Evolutionary conservation across 495 filamentous ascomycete genomes (phyloP).

Genomic region (Aspergillus leporis): DNA sequence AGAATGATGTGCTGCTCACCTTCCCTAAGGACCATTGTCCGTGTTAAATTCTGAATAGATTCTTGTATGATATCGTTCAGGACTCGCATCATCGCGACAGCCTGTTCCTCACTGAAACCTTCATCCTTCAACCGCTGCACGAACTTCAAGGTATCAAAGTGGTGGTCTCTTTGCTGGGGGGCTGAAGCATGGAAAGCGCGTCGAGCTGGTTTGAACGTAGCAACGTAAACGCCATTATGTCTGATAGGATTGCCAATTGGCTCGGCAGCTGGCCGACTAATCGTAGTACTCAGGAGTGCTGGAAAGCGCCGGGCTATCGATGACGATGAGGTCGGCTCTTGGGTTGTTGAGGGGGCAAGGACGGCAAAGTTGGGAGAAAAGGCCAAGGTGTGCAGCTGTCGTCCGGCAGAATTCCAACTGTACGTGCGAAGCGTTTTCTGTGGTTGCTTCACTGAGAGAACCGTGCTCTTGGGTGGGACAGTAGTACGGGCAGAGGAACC

Average conservation of each 20-base stretch:
- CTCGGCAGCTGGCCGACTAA: conserved; percentile 18
- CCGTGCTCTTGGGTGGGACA: conserved; percentile 30
- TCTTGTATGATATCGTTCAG: conserved; percentile 97
- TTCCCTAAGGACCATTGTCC: conserved; percentile 98
- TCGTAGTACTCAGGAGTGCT: conserved; percentile 5
- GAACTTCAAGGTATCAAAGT: conserved; percentile 98
- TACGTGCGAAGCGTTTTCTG: conserved; percentile 26
- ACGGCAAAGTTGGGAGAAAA: conserved; percentile 20
- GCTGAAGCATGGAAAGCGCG: conserved; percentile 70
- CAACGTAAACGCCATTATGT: conserved; percentile 51
- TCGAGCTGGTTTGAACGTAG: conserved; percentile 41
- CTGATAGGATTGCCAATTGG: conserved; percentile 35
- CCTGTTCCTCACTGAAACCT: conserved; percentile 93
- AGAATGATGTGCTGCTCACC: conserved; percentile 38
- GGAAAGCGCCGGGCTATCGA: conserved; percentile 27
- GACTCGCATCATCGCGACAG: conserved; percentile 95
- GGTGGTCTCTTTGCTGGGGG: conserved; percentile 69
- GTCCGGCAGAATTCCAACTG: conserved; percentile 26
- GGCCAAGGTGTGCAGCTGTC: conserved; percentile 22
- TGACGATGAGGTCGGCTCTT: conserved; percentile 15
- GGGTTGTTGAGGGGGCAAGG: conserved; percentile 26
- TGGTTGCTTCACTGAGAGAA: conserved; percentile 27
- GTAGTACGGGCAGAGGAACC: conserved; percentile 39
- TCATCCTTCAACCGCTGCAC: conserved; percentile 87
- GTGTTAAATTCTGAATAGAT: conserved; percentile 95